Conservation (phyloP, 2,329 filamentous ascomycete species). For the Cladosporium sp. region DNA sequence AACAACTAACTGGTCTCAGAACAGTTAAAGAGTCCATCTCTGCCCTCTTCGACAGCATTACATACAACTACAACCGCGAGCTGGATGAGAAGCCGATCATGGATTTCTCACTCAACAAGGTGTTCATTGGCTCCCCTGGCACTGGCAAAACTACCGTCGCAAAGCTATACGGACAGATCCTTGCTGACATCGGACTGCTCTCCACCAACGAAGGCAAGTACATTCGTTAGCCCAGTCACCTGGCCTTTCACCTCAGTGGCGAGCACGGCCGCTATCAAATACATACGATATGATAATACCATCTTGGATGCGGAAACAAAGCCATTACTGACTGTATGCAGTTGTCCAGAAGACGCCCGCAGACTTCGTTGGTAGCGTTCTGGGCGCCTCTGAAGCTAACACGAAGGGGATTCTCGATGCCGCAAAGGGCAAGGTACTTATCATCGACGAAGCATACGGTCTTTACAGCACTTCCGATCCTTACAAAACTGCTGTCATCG, state of each 20-base stretch:
- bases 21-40: conserved; percentile 64
- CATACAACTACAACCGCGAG: conserved; percentile 66
- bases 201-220: conserved; percentile 65
- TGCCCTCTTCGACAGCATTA: conserved; percentile 60
- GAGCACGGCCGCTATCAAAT: too few species aligned
- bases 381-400: conserved; percentile 69
- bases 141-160: conserved; percentile 77
- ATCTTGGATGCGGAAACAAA: too few species aligned
- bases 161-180: conserved; percentile 68
- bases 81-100: conserved; percentile 60
- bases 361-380: conserved; percentile 65
- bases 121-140: conserved; percentile 72
- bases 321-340: conserved; percentile 28
- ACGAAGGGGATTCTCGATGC: conserved; percentile 71
- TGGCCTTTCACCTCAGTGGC: too few species aligned
- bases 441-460: conserved; percentile 79
- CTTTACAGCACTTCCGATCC: conserved; percentile 53
- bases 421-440: conserved; percentile 69
- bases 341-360: conserved; percentile 71
- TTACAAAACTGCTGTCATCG: conserved; percentile 66
- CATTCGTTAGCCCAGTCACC: too few species aligned
- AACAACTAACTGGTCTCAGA: conserved; percentile 58
- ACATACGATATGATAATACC: too few species aligned
- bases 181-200: conserved; percentile 66
- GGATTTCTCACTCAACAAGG: conserved; percentile 63